These are phyloP conservation scores for Cladophialophora psammophila DNA, from an alignment of 2,329 filamentous ascomycete species.

Conservation along the genomic window DNA sequence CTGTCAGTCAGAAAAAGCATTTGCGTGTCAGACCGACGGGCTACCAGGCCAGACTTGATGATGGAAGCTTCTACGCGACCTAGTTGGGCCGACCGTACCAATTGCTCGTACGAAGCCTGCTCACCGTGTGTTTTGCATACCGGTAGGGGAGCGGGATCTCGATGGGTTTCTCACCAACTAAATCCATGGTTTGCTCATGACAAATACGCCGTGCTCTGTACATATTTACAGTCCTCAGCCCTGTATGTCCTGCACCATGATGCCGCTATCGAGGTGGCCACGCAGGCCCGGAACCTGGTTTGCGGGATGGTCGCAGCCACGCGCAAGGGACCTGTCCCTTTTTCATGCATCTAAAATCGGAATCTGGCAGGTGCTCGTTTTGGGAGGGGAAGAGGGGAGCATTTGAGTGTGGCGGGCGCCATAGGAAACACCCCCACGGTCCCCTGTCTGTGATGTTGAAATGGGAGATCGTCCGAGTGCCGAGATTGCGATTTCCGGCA, in stretches of 20 bases:
- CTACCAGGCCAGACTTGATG: background rate
- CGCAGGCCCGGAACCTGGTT: background rate
- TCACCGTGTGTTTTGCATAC: background rate
- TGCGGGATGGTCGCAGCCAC: background rate
- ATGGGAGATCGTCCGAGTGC: constrained; percentile 1
- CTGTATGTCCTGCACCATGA: background rate
- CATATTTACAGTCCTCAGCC: background rate
- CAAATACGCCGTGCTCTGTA: background rate
- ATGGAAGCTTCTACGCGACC: background rate
- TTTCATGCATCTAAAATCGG: background rate
- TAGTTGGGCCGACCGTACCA: background rate
- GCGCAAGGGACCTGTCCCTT: background rate
- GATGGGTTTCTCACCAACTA: background rate
- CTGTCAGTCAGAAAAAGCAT: background rate
- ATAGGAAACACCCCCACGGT: background rate
- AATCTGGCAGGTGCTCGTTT: background rate
- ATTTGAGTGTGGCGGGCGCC: background rate
- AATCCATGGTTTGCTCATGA: too few relatives aligned
- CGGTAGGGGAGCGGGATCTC: background rate
- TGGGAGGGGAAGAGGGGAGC: background rate
- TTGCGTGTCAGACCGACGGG: background rate
- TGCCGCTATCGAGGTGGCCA: background rate
- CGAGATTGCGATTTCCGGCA: background rate
- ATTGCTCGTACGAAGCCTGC: background rate
- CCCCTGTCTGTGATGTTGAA: background rate